phyloP scores from a whole-genome alignment of 2,329 filamentous ascomycete species.

The Mycosphaerella sp. region DNA sequence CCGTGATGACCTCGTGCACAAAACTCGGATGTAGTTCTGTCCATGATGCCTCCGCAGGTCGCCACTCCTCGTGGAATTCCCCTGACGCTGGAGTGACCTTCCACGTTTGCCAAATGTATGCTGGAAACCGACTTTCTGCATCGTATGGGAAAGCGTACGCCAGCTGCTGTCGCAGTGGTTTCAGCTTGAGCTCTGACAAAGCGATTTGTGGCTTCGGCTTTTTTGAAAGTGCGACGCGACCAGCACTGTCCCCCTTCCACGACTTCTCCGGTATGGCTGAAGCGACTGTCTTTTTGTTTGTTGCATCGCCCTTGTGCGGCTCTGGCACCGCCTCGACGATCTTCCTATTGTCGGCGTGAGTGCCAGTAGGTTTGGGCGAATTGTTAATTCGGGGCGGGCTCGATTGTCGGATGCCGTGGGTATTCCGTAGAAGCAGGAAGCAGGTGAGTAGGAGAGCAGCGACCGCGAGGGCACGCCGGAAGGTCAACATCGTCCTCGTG shows the following conservation, averaged over 20 bases:
- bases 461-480: conserved; percentile 66
- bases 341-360: conserved; percentile 34
- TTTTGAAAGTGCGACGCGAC: conserved; percentile 32
- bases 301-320: conserved; percentile 13
- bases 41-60: conserved; percentile 85
- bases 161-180: conserved; percentile 72
- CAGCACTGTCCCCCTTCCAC: conserved; percentile 25
- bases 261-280: conserved; percentile 27
- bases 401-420: conserved; percentile 39
- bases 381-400: conserved; percentile 25
- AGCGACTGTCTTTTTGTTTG: conserved; percentile 10
- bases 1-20: conserved; percentile 95
- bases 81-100: conserved; percentile 73
- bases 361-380: conserved; percentile 36
- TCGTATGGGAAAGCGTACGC: conserved; percentile 94
- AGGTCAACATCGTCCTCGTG: conserved; percentile 61
- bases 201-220: conserved; percentile 52
- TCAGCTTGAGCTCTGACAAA: conserved; percentile 63
- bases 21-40: conserved; percentile 80
- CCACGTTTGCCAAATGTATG: conserved; percentile 99
- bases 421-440: conserved; percentile 62
- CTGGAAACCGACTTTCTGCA: conserved; percentile 79
- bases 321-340: conserved; percentile 26
- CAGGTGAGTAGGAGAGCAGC: conserved; percentile 63
- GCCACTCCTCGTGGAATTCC: conserved; percentile 67